Evolutionary conservation across 192 early-diverging fungal genomes (phyloP).

Genomic region (Entrophospora sp.): DNA sequence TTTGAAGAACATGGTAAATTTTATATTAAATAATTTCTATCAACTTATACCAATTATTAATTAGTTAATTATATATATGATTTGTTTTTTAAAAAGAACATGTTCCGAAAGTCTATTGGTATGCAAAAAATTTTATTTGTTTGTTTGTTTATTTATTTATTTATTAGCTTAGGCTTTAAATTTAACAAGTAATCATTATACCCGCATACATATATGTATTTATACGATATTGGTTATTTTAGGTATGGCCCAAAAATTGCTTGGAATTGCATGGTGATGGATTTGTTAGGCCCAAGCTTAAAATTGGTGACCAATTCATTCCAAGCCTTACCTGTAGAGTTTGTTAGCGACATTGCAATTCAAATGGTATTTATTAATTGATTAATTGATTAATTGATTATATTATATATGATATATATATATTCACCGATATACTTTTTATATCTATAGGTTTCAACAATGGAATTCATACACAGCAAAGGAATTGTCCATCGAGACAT

Average conservation of each 20-base stretch:
- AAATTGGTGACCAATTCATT: constrained; percentile 37
- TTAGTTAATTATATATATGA: background rate
- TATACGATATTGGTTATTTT: too few relatives aligned
- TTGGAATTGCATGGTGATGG: constrained; percentile 41
- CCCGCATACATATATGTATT: too few relatives aligned
- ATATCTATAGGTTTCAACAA: constrained; percentile 25
- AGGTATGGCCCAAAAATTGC: too few relatives aligned
- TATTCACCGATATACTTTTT: too few relatives aligned
- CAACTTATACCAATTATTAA: background rate
- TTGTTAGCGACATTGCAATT: constrained; percentile 36
- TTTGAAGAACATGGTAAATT: constrained; percentile 39
- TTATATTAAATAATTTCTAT: constrained; percentile 20
- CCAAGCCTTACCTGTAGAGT: constrained; percentile 28
- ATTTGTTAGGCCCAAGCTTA: constrained; percentile 43
- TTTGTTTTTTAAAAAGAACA: constrained; percentile 29
- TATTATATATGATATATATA: too few relatives aligned
- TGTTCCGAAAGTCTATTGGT: constrained; percentile 42
- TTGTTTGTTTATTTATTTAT: too few relatives aligned
- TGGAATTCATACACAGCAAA: constrained; percentile 46
- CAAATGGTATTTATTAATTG: constrained; percentile 51
- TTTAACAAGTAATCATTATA: too few relatives aligned
- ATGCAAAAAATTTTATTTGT: too few relatives aligned
- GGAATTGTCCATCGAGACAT: constrained; percentile 58
- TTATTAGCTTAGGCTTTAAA: too few relatives aligned
- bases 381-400: too few relatives aligned